phyloP scores from a whole-genome alignment of 2,329 filamentous ascomycete species.

The Celoporthe dispersa region DNA sequence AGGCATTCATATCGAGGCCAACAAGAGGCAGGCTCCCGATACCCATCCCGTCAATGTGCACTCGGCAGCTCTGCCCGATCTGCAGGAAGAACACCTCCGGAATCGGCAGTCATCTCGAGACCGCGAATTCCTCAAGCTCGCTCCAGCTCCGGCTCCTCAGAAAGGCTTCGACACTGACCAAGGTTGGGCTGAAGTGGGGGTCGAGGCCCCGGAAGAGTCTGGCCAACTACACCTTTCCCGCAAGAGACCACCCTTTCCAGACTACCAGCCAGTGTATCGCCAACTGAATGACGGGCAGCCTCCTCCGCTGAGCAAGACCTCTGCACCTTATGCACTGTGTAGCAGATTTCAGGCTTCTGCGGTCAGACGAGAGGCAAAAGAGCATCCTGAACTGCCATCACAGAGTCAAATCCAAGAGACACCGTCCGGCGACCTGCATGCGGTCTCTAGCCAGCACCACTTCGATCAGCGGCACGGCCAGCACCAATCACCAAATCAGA shows the following conservation, averaged over 20 bases:
- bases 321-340: neutral
- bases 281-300: neutral
- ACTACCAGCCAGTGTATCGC: conserved; percentile 7
- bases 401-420: too few species aligned
- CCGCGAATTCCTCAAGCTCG: neutral
- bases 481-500: neutral
- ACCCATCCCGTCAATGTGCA: neutral
- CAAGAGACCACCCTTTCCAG: conserved; percentile 10
- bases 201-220: neutral
- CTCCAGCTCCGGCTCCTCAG: too few species aligned
- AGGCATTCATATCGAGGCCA: too few species aligned
- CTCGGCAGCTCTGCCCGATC: neutral
- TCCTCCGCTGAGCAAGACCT: neutral
- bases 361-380: neutral
- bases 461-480: neutral
- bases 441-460: neutral
- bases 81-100: neutral
- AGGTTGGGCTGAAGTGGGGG: neutral
- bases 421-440: neutral
- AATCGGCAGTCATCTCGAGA: neutral
- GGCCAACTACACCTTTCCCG: neutral
- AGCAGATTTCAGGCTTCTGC: neutral
- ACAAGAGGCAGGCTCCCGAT: neutral
- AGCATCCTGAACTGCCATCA: neutral
- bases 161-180: neutral